Evolutionary conservation across 2,329 filamentous ascomycete species (phyloP), one percentile per base, ranked within the genome.

Genomic region (Hypoxylon sp.): DNA sequence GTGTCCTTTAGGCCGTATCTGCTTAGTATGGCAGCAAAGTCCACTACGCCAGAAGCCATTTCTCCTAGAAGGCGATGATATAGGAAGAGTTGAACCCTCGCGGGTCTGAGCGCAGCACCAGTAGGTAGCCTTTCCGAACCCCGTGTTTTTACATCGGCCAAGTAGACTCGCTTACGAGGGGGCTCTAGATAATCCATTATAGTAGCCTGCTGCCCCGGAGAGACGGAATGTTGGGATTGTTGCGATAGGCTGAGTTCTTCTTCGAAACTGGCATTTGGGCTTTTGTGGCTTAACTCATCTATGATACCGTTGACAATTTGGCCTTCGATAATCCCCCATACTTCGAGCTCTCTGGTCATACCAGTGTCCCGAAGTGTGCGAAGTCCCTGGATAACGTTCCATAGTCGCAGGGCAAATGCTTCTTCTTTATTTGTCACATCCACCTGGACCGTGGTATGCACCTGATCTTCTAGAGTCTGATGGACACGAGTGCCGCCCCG

Each of bases 111-210:
- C 0, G 86, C 82, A 1, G 83, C 75, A 15, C 84, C 82, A 1
- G 81, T 78, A 1, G 91, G 90, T 2, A 90, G 67, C 2, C 78
- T 80, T n/a, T 73, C 75, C 3, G 80, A 83, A 1, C 78, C 79
- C 12, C 92, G 82, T 0, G 93, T 97, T 71, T 99, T 99, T 58
- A 96, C 84, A 63, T 99, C 94, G 0, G 86, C 86, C 37, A 99
- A 75, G 69, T 95, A 97, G n/a, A 82, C 67, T 52, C 73, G 74
- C 16, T 64, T 69, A 5, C 23, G 45, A 11, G 50, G 59, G n/a
- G 51, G 45, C 35, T 47, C 41, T 42, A 79, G 74, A 56, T 73
- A 80, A 34, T 75, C 67, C 0, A 68, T 71, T 13, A 80, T 71
- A 7, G 68, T 70, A 0, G 69, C 60, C 46, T 79, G 75, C 2